Conservation (phyloP, 140 eudicot genomes). For the Anethum foeniculum region DNA sequence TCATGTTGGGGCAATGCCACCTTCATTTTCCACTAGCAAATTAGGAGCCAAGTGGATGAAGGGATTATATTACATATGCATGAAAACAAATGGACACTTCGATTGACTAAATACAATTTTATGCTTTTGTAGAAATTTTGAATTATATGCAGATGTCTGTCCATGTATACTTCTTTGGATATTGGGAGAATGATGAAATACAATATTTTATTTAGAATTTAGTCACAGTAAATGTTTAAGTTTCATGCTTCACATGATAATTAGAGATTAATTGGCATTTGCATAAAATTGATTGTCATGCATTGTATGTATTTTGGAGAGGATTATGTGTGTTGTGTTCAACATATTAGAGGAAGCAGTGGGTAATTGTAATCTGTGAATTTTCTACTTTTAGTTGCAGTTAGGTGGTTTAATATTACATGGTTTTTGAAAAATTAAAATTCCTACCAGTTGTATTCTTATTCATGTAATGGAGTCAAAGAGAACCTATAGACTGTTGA, state of each 20-base stretch:
- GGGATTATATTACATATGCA: neutral
- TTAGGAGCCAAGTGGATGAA: slow-evolving; percentile 8
- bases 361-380: neutral
- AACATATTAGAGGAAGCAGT: neutral
- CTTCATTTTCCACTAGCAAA: slow-evolving; percentile 3
- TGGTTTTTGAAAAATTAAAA: neutral
- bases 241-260: neutral
- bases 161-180: neutral
- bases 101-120: neutral
- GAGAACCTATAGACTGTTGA: neutral
- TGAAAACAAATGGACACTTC: neutral
- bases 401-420: neutral
- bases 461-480: neutral
- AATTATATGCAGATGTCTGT: neutral
- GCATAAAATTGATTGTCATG: neutral
- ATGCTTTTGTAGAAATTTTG: neutral
- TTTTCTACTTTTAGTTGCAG: neutral
- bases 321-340: neutral
- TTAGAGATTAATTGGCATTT: neutral
- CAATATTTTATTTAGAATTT: neutral
- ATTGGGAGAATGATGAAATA: neutral
- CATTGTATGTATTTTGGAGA: neutral
- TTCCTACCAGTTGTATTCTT: neutral
- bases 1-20: slow-evolving; percentile 15
- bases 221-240: neutral